Conservation (phyloP, 805 yeast species). For the Kodamaea hsintzibuensis region DNA sequence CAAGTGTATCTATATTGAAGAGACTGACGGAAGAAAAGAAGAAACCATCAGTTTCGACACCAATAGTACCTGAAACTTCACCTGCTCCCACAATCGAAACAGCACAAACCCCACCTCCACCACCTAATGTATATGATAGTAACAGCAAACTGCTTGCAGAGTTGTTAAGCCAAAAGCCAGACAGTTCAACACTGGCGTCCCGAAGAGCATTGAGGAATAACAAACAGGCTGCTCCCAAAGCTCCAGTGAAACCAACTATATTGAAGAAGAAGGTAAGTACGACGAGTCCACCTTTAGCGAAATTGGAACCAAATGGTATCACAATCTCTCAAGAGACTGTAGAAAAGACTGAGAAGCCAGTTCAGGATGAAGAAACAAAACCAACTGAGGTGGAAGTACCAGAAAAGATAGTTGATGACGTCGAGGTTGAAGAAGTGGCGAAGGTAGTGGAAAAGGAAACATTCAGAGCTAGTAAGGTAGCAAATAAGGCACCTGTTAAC, state of each 20-base stretch:
- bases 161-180: conserved; percentile 30
- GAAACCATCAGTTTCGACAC: not conserved
- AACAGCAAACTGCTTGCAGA: conserved; percentile 42
- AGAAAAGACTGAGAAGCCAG: not conserved
- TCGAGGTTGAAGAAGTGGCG: not conserved
- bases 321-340: not conserved
- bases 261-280: conserved; percentile 34
- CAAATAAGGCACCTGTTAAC: not conserved
- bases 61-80: not conserved
- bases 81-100: not conserved
- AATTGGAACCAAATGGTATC: not conserved
- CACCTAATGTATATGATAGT: conserved; percentile 5
- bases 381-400: not conserved
- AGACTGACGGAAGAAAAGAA: conserved; percentile 10
- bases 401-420: not conserved
- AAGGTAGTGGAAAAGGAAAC: not conserved
- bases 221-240: conserved; percentile 26
- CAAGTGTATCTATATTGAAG: conserved; percentile 21
- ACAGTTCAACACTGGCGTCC: conserved; percentile 15
- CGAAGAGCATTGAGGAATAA: conserved; percentile 17
- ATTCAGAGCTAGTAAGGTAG: not conserved
- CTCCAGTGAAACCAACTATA: conserved; percentile 34
- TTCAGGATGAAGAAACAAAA: not conserved
- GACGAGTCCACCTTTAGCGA: not conserved
- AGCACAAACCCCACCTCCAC: not conserved